A percentile compares a stretch with the other conserved stretches of the same genome.
phyloP scores from a whole-genome alignment of 805 yeast species.

The Metschnikowia aberdeeniae region DNA sequence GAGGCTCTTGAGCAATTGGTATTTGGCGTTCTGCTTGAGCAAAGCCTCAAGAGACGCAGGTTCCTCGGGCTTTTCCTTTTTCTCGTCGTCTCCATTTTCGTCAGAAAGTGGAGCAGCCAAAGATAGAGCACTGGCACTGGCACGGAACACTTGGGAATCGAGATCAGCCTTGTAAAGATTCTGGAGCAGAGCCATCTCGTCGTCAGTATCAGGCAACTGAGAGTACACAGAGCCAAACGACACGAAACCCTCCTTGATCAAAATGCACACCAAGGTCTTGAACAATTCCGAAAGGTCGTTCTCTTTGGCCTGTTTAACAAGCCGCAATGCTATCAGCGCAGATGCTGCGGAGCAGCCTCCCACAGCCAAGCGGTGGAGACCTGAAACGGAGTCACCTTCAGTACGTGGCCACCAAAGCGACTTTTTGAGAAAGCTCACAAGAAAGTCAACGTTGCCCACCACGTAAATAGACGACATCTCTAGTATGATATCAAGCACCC shows the following conservation, averaged over 20 bases:
- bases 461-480: conserved; percentile 47
- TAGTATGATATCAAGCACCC: conserved; percentile 61
- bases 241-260: conserved; percentile 64
- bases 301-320: conserved; percentile 27
- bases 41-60: conserved; percentile 15
- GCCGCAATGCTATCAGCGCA: conserved; percentile 47
- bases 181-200: conserved; percentile 42
- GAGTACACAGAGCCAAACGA: conserved; percentile 59
- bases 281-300: conserved; percentile 40
- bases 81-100: conserved; percentile 49
- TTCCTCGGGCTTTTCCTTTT: conserved; percentile 5
- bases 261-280: conserved; percentile 45
- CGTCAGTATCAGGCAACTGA: conserved; percentile 51
- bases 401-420: conserved; percentile 67
- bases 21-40: conserved; percentile 22
- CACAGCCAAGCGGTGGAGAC: conserved; percentile 27
- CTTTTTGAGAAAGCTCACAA: conserved; percentile 45
- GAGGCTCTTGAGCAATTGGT: conserved; percentile 46
- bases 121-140: conserved; percentile 76
- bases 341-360: conserved; percentile 61
- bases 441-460: conserved; percentile 42
- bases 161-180: conserved; percentile 41
- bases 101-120: conserved; percentile 78
- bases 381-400: conserved; percentile 28
- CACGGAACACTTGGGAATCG: conserved; percentile 54